Evolutionary conservation across 306 rosid species (phyloP).

Genomic region (Adenanthera pavonina): DNA sequence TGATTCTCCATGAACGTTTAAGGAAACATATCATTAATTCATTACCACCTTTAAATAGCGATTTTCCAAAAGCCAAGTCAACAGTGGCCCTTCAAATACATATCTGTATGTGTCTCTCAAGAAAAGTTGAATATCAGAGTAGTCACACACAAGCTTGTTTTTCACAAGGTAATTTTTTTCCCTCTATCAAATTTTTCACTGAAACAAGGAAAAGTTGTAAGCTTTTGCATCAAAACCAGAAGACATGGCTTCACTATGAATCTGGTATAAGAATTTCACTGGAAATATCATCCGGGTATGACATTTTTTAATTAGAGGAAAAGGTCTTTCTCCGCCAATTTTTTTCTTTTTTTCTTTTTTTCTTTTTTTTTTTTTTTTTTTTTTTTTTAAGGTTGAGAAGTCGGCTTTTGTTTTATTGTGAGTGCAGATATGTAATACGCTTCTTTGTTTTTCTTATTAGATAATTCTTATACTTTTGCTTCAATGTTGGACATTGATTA

Average conservation of each 20-base stretch:
- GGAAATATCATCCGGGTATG: not conserved
- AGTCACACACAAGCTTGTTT: not conserved
- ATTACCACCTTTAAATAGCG: not conserved
- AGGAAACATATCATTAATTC: not conserved
- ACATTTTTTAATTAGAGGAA: not conserved
- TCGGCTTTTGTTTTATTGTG: not conserved
- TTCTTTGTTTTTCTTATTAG: not conserved
- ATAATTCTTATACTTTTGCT: not conserved
- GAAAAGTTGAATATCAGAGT: not conserved
- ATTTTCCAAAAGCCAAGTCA: not conserved
- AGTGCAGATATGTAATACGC: not conserved
- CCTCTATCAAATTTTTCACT: not conserved
- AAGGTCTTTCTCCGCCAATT: not conserved
- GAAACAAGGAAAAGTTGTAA: not conserved
- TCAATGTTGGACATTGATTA: not conserved
- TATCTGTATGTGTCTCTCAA: not conserved
- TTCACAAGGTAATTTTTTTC: not conserved
- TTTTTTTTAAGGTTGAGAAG: not conserved
- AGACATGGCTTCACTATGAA: not conserved
- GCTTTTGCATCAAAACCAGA: not conserved
- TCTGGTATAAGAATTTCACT: not conserved
- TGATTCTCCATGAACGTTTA: not conserved
- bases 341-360: too few species aligned
- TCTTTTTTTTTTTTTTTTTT: not conserved
- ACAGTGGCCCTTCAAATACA: not conserved